A percentile compares a stretch with the other conserved stretches of the same genome.
phyloP scores from a whole-genome alignment of 129 eudicot genomes.

The Artemisia tridentata region DNA sequence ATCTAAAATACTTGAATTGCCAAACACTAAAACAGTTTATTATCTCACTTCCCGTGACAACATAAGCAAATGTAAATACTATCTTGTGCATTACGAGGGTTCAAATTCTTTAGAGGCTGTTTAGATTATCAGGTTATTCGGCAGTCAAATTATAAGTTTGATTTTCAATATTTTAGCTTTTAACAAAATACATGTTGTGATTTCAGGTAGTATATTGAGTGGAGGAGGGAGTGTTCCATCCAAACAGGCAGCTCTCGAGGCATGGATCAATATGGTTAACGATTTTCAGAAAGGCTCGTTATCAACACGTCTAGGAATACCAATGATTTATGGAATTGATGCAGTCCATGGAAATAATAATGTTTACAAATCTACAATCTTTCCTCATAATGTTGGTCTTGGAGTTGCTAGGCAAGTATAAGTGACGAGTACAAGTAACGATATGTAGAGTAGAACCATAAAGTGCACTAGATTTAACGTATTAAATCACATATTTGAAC shows the following conservation, averaged over 20 bases:
- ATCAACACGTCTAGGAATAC: slow-evolving; percentile 41
- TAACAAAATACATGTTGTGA: too few species aligned
- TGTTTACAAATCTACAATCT: slow-evolving; percentile 38
- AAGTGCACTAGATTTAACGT: not conserved
- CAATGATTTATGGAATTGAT: slow-evolving; percentile 36
- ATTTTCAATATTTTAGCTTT: too few species aligned
- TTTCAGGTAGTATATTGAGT: slow-evolving; percentile 62
- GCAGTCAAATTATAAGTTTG: too few species aligned
- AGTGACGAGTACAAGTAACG: not conserved
- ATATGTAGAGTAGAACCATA: not conserved
- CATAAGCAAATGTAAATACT: too few species aligned
- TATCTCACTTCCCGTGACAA: too few species aligned
- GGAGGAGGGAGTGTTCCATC: slow-evolving; percentile 68
- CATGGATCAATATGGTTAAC: slow-evolving; percentile 30
- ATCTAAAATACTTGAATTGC: too few species aligned
- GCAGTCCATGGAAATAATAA: slow-evolving; percentile 41
- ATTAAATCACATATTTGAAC: slow-evolving; percentile 4
- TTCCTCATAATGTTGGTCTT: slow-evolving; percentile 46
- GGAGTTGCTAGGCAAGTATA: slow-evolving; percentile 42
- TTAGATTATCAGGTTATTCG: too few species aligned
- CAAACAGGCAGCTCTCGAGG: slow-evolving; percentile 44
- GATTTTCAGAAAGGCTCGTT: slow-evolving; percentile 33
- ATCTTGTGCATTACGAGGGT: too few species aligned
- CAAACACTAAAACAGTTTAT: too few species aligned
- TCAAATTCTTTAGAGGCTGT: too few species aligned